Evolutionary conservation across 2,329 filamentous ascomycete genomes (phyloP), one percentile per base, ranked within the genome.

Genomic region (Ophiosphaerella narmari): DNA sequence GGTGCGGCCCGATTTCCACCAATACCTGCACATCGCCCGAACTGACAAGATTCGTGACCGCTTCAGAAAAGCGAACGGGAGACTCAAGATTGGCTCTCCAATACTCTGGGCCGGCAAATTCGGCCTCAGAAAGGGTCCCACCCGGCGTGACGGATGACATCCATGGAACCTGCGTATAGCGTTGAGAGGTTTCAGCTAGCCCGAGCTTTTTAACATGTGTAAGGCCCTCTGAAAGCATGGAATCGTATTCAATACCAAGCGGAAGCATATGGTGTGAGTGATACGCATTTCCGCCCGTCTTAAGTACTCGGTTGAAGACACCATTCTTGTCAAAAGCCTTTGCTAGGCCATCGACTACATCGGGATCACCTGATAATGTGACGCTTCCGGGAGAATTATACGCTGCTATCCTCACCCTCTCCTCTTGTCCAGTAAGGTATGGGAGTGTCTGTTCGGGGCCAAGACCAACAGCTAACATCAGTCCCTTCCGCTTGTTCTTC

Each of bases 271-370:
- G 39, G 11, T 47, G 13, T 23, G 54, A 77, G 46, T 80, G 77
- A 39, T 78, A 80, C 0, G 78, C 77, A 9, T 60, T 70, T 23
- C 75, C 71, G 0, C 78, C 74, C 2, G 24, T 58, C 39, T 71
- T 67, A 1, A 53, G 35, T 2, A 26, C 5, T 53, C 61, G 11
- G 40, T 42, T 11, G 57, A 55, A 44, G 2, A 29, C 16, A 50
- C 41, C 5, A 32, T 46, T 13, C 3, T 13, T 40, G 24, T 56
- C 54, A 13, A 59, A 48, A 39, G 48, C 5, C 7, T 34, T 26
- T 13, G 14, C 12, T 4, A 39, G 2, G 5, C 23, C 5, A 47
- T 43, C 1, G 31, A 51, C 29, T 2, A 36, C 47, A 52, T 36
- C 70, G 44, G 1, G 65, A 68, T 63, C 55, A 7, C 66, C 64